Conservation (phyloP, 75 land plant genomes). For the Cunninghamia lanceolata region DNA sequence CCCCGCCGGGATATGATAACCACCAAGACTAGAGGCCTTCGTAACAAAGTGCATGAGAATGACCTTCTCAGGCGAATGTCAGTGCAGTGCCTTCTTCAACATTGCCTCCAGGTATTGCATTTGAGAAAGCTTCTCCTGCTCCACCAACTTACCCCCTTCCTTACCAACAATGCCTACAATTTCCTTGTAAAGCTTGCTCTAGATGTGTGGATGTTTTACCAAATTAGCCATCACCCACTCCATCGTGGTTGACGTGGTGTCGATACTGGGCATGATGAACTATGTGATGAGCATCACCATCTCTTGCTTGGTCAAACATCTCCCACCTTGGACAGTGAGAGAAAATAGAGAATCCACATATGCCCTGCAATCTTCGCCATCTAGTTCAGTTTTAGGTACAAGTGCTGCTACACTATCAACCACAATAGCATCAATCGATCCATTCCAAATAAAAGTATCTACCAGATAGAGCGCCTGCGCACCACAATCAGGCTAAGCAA, state of each 20-base stretch:
- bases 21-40: conserved; percentile 14
- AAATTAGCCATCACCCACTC: conserved; percentile 46
- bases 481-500: no score
- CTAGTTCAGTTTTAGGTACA: no score
- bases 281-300: conserved; percentile 19
- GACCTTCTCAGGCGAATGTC: conserved; percentile 19
- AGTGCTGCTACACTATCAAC: no score
- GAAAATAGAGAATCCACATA: conserved; percentile 20
- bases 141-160: not conserved
- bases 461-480: no score
- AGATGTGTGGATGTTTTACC: conserved; percentile 21
- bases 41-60: conserved; percentile 15
- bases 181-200: conserved; percentile 23
- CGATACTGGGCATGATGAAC: conserved; percentile 25
- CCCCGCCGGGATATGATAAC: conserved; percentile 34
- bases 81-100: conserved; percentile 9
- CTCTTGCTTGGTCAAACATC: no score
- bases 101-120: conserved; percentile 15
- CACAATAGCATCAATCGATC: no score
- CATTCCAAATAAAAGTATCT: no score
- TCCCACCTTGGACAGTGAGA: no score
- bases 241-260: conserved; percentile 22
- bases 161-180: conserved; percentile 1
- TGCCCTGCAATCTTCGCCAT: not conserved
- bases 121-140: not conserved